phyloP scores from a whole-genome alignment of 202 grass and related monocot species.

The Dendrocalamus latiflorus region DNA sequence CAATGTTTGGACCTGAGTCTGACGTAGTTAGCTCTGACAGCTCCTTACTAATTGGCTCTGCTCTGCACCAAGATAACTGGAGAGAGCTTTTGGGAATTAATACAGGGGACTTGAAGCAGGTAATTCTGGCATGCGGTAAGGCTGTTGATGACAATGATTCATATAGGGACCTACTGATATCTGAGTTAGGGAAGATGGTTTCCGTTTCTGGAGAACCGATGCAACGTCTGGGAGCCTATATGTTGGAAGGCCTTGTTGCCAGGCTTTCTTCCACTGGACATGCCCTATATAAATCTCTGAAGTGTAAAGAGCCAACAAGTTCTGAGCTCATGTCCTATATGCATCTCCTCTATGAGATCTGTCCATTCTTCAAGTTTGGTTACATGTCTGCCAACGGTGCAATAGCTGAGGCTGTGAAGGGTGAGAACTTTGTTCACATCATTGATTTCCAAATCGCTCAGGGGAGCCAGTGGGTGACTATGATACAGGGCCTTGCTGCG shows the following conservation, averaged over 20 bases:
- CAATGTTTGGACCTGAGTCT: constrained; percentile 62
- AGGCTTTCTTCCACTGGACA: constrained; percentile 63
- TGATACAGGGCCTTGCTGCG: constrained; percentile 75
- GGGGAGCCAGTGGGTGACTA: constrained; percentile 77
- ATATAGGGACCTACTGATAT: constrained; percentile 40
- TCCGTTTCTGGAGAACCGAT: constrained; percentile 79
- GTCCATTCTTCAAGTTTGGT: too few relatives aligned
- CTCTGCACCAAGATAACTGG: constrained; percentile 35
- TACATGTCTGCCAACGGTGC: too few relatives aligned
- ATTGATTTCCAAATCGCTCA: constrained; percentile 98
- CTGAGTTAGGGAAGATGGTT: constrained; percentile 68
- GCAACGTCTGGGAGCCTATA: constrained; percentile 76
- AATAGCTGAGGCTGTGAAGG: too few relatives aligned
- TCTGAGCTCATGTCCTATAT: too few relatives aligned
- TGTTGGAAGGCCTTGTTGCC: constrained; percentile 85
- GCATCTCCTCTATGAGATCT: too few relatives aligned
- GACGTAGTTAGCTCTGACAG: constrained; percentile 37
- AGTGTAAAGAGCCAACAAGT: constrained; percentile 81
- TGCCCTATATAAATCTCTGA: constrained; percentile 80
- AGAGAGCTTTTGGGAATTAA: constrained; percentile 61
- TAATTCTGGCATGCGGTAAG: constrained; percentile 67
- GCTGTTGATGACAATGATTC: constrained; percentile 66
- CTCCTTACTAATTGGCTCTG: constrained; percentile 11
- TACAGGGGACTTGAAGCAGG: constrained; percentile 63
- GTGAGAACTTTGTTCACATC: constrained; percentile 84